Conservation (phyloP, 768 basidiomycete genomes). For the Rhodotorula sphaerocarpa region DNA sequence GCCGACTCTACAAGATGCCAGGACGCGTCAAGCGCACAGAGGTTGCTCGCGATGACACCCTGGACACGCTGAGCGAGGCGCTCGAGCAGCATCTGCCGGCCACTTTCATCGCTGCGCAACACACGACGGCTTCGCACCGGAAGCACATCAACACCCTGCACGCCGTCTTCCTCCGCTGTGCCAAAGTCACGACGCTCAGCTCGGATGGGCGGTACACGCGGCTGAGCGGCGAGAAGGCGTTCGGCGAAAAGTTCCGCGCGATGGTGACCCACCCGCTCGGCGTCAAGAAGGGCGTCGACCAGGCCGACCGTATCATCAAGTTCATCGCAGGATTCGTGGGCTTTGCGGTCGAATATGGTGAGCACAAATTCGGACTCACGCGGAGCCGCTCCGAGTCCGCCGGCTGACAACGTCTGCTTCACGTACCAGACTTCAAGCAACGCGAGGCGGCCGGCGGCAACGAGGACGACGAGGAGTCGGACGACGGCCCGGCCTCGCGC, state of each 20-base stretch:
- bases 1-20: not conserved
- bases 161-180: slow-evolving; percentile 65
- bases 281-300: slow-evolving; percentile 68
- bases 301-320: slow-evolving; percentile 70
- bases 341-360: slow-evolving; percentile 70
- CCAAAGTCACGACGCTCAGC: slow-evolving; percentile 48
- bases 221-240: slow-evolving; percentile 66
- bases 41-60: slow-evolving; percentile 12
- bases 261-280: slow-evolving; percentile 55
- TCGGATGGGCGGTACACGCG: slow-evolving; percentile 43
- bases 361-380: not conserved
- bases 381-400: too few relatives aligned
- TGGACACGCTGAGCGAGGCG: slow-evolving; percentile 5
- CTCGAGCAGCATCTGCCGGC: slow-evolving; percentile 15
- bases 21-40: not conserved
- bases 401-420: not conserved
- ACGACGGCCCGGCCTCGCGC: slow-evolving; percentile 59
- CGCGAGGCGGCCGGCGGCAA: slow-evolving; percentile 43
- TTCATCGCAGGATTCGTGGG: slow-evolving; percentile 71
- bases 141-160: slow-evolving; percentile 78
- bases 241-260: slow-evolving; percentile 58
- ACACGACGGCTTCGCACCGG: slow-evolving; percentile 58
- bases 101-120: slow-evolving; percentile 23
- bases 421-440: slow-evolving; percentile 25
- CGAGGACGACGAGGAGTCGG: slow-evolving; percentile 48